Percentiles rank a stretch among this genome's conserved stretches.
phyloP scores from a whole-genome alignment of 192 early-diverging fungal species.

The Linnemannia schmuckeri region DNA sequence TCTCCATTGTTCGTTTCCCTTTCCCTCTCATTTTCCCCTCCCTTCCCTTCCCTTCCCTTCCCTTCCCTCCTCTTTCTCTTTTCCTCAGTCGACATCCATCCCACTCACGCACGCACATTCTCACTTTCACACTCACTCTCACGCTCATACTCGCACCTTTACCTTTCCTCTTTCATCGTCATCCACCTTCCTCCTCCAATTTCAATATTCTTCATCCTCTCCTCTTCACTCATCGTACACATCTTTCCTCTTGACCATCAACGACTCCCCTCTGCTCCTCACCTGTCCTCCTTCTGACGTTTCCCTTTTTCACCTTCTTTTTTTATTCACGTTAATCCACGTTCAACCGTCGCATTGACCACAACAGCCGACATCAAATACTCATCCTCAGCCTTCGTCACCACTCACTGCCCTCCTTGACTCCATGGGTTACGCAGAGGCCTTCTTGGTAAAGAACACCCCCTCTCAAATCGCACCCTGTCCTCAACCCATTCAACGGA shows the following conservation, averaged over 20 bases:
- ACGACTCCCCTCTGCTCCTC: not conserved
- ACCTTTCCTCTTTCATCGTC: not conserved
- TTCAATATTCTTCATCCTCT: not conserved
- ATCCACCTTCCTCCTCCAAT: not conserved
- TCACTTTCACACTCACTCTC: not conserved
- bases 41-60: not conserved
- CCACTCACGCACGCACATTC: not conserved
- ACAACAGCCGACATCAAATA: not conserved
- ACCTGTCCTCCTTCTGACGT: not conserved
- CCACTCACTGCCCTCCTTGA: not conserved
- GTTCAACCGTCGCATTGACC: conserved; percentile 1
- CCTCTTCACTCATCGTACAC: not conserved
- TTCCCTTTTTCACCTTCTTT: not conserved
- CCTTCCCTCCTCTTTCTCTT: not conserved
- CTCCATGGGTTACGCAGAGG: conserved; percentile 23
- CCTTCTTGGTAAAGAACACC: conserved; percentile 16
- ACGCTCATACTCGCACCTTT: not conserved
- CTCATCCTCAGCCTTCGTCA: not conserved
- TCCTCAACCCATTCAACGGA: not conserved
- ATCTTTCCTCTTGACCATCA: not conserved
- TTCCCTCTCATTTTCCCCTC: not conserved
- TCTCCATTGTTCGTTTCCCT: not conserved
- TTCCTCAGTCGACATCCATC: not conserved
- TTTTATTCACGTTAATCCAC: not conserved
- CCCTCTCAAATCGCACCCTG: not conserved